Conservation (phyloP, 1,284 basidiomycete species). For the Amylostereum areolatum region DNA sequence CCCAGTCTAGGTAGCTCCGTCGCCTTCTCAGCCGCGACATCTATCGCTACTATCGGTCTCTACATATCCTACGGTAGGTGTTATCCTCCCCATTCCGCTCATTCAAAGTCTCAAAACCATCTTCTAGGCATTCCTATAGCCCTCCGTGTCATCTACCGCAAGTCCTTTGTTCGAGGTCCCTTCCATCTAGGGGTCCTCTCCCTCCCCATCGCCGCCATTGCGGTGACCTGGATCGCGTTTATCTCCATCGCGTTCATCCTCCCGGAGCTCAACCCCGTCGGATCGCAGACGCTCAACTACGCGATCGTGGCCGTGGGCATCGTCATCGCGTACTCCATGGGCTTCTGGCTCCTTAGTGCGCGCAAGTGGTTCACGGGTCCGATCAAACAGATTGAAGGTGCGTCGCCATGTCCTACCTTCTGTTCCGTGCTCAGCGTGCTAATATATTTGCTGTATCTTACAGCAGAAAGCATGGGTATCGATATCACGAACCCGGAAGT, state of each 20-base stretch:
- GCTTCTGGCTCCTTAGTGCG: slow-evolving; percentile 64
- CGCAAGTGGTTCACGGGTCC: slow-evolving; percentile 68
- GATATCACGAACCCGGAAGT: slow-evolving; percentile 4
- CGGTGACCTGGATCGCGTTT: slow-evolving; percentile 55
- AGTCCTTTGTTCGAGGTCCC: slow-evolving; percentile 59
- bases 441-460: neutral
- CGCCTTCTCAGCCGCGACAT: slow-evolving; percentile 70
- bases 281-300: slow-evolving; percentile 68
- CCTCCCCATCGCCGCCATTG: slow-evolving; percentile 45
- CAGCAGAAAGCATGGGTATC: slow-evolving; percentile 5
- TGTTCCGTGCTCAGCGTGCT: neutral
- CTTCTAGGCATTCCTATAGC: slow-evolving; percentile 57
- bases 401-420: too few relatives aligned
- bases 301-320: slow-evolving; percentile 69
- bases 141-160: slow-evolving; percentile 53
- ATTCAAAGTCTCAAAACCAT: neutral
- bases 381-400: slow-evolving; percentile 50
- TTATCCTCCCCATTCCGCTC: neutral
- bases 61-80: slow-evolving; percentile 63
- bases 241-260: slow-evolving; percentile 65
- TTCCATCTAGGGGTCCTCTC: slow-evolving; percentile 66
- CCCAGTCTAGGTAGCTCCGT: slow-evolving; percentile 67
- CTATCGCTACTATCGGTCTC: slow-evolving; percentile 73
- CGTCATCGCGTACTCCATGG: slow-evolving; percentile 53
- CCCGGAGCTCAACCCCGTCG: slow-evolving; percentile 61